phyloP scores from a whole-genome alignment of 2,329 filamentous ascomycete genomes.

The Xylariaceae sp. region DNA sequence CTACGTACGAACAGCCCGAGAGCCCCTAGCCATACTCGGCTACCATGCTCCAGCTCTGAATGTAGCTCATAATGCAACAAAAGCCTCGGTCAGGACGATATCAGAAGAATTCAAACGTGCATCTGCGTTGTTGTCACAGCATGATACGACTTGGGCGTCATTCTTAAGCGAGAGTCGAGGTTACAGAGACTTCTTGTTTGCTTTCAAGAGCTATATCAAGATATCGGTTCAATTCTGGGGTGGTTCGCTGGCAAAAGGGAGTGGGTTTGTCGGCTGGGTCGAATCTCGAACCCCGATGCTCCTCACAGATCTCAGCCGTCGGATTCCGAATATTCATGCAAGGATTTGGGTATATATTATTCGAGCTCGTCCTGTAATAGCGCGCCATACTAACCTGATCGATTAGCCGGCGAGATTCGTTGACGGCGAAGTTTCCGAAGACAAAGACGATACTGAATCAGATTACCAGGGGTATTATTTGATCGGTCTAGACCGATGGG shows the following conservation, averaged over 20 bases:
- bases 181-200: slow-evolving; percentile 47
- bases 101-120: slow-evolving; percentile 51
- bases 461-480: slow-evolving; percentile 63
- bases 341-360: slow-evolving; percentile 39
- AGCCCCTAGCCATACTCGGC: slow-evolving; percentile 62
- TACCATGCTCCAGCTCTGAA: slow-evolving; percentile 62
- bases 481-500: slow-evolving; percentile 50
- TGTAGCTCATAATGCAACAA: slow-evolving; percentile 53
- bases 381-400: no score
- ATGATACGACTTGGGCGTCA: slow-evolving; percentile 40
- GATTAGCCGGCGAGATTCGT: slow-evolving; percentile 60
- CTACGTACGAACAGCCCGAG: slow-evolving; percentile 55
- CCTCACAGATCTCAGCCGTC: slow-evolving; percentile 56
- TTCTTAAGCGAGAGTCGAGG: slow-evolving; percentile 38
- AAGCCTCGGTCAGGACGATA: slow-evolving; percentile 51
- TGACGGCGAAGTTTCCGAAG: slow-evolving; percentile 20
- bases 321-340: slow-evolving; percentile 48
- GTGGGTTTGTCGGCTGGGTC: slow-evolving; percentile 59
- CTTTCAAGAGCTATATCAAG: slow-evolving; percentile 55
- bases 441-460: slow-evolving; percentile 23
- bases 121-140: slow-evolving; percentile 35
- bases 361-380: no score
- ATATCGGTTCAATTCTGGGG: slow-evolving; percentile 67
- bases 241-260: slow-evolving; percentile 51
- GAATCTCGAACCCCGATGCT: slow-evolving; percentile 59